phyloP scores from a whole-genome alignment of 768 basidiomycete genomes.

The Mycena capillaripes region DNA sequence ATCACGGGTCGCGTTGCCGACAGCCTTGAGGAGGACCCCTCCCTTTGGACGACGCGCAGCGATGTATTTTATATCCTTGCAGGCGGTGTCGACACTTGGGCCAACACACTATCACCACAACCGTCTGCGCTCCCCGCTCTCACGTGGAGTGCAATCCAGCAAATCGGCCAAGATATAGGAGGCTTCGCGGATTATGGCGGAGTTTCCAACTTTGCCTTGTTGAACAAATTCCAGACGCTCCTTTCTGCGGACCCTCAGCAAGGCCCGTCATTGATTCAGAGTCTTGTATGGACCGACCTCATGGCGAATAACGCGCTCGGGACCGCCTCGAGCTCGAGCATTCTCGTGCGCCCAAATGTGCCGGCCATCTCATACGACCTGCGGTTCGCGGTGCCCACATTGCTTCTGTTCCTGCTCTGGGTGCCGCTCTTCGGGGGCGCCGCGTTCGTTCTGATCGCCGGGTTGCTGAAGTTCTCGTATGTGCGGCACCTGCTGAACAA shows the following conservation, averaged over 20 bases:
- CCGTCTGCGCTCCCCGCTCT: not conserved
- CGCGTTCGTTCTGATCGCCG: conserved; percentile 22
- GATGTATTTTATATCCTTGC: conserved; percentile 36
- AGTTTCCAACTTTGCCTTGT: conserved; percentile 25
- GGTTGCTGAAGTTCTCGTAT: conserved; percentile 28
- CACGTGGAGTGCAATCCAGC: too few relatives aligned
- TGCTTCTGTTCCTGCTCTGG: conserved; percentile 32
- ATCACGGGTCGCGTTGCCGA: conserved; percentile 27
- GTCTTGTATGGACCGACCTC: conserved; percentile 38
- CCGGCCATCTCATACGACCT: conserved; percentile 29
- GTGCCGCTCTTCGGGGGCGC: conserved; percentile 21
- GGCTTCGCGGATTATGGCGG: conserved; percentile 27
- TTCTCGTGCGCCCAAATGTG: conserved; percentile 20
- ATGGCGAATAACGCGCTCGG: conserved; percentile 36
- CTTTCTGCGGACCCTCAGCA: conserved; percentile 31
- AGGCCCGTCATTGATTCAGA: conserved; percentile 26
- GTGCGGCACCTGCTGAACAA: conserved; percentile 36
- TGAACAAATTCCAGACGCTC: conserved; percentile 32
- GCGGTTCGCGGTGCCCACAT: conserved; percentile 32
- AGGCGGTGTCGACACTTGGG: conserved; percentile 28
- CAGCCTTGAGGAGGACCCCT: conserved; percentile 4
- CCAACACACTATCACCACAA: not conserved
- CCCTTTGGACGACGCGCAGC: conserved; percentile 23
- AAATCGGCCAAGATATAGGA: too few relatives aligned
- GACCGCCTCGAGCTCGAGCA: conserved; percentile 5